Conservation (phyloP, 768 basidiomycete species). For the Mycena leptocephala region DNA sequence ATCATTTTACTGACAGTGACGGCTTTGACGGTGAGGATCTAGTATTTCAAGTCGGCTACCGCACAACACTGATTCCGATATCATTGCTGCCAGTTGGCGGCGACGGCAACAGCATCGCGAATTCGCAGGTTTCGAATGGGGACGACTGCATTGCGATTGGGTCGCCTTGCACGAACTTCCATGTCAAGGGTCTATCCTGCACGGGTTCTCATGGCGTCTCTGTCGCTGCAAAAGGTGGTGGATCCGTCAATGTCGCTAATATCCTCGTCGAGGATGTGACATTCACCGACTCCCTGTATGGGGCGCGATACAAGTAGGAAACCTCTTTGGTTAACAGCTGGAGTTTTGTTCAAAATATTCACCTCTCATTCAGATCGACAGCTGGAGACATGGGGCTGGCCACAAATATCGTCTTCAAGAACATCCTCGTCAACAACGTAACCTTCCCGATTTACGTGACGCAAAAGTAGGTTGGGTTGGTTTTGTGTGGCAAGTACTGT, state of each 20-base stretch:
- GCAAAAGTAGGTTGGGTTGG: constrained; percentile 19
- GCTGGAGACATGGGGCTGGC: constrained; percentile 24
- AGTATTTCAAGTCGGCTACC: background rate
- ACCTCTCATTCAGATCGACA: constrained; percentile 10
- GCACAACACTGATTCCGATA: background rate
- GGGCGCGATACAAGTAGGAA: constrained; percentile 31
- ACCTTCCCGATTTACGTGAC: constrained; percentile 35
- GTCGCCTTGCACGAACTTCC: constrained; percentile 31
- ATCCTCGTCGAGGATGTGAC: constrained; percentile 30
- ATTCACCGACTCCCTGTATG: constrained; percentile 32
- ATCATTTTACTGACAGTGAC: background rate
- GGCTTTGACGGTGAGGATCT: constrained; percentile 22
- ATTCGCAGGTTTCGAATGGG: constrained; percentile 24
- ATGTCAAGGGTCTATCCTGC: constrained; percentile 25
- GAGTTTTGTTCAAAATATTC: background rate
- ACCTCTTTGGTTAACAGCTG: background rate
- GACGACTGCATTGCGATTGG: constrained; percentile 35
- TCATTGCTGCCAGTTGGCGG: constrained; percentile 19
- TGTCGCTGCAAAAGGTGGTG: constrained; percentile 33
- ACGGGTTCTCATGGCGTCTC: constrained; percentile 34
- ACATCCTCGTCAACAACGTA: constrained; percentile 29
- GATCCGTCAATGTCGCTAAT: constrained; percentile 29
- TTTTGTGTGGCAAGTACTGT: background rate
- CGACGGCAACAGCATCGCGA: constrained; percentile 31
- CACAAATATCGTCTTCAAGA: constrained; percentile 22